Conservation (phyloP, 768 basidiomycete species). For the Omphalotus guepiniiformis region DNA sequence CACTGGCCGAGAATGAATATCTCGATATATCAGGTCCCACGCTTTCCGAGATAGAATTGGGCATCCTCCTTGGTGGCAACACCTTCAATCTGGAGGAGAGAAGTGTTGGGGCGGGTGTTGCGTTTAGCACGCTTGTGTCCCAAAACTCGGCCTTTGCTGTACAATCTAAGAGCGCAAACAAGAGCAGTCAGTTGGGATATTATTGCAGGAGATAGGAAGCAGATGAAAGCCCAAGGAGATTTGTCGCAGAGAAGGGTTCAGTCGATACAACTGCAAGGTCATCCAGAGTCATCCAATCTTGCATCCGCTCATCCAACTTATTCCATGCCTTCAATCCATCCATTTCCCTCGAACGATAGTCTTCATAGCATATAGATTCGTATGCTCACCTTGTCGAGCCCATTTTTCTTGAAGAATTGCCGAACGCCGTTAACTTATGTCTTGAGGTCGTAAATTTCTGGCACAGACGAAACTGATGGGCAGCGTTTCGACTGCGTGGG, state of each 20-base stretch:
- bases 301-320: slow-evolving; percentile 3
- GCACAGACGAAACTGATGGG: no score
- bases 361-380: background rate
- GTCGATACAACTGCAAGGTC: no score
- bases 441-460: background rate
- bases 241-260: no score
- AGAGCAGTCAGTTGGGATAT: no score
- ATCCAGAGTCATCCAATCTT: slow-evolving; percentile 3
- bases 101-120: slow-evolving; percentile 93
- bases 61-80: slow-evolving; percentile 91
- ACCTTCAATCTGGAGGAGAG: slow-evolving; percentile 96
- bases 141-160: slow-evolving; percentile 93
- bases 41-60: slow-evolving; percentile 98
- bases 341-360: background rate
- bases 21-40: slow-evolving; percentile 24
- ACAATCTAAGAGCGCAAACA: slow-evolving; percentile 86
- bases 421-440: background rate
- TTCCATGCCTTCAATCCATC: background rate
- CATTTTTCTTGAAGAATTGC: slow-evolving; percentile 9
- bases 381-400: slow-evolving; percentile 7
- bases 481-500: background rate
- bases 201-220: background rate
- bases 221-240: background rate
- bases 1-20: background rate
- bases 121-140: slow-evolving; percentile 99